Percentiles rank a stretch among this genome's conserved stretches.
These are phyloP conservation scores for Amanita rubescens DNA, from an alignment of 768 basidiomycete species.

Conservation along the genomic window DNA sequence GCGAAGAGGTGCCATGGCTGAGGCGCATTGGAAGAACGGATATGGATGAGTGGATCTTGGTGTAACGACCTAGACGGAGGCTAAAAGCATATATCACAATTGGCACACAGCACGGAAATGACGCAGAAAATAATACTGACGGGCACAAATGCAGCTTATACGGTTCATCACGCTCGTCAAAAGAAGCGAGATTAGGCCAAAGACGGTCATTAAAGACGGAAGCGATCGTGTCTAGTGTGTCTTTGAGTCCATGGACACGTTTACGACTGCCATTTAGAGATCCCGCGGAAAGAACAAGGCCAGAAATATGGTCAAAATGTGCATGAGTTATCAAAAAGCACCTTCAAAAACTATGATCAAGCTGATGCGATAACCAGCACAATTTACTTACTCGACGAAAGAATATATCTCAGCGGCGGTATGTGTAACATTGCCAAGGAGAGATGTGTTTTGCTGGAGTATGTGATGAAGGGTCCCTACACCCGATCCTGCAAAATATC, in stretches of 20 bases:
- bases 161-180: conserved; percentile 54
- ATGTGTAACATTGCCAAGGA: conserved; percentile 35
- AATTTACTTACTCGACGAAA: conserved; percentile 36
- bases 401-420: conserved; percentile 48
- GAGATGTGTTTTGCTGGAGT: conserved; percentile 43
- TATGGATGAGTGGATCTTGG: conserved; percentile 42
- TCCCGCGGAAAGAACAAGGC: conserved; percentile 80
- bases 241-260: conserved; percentile 51
- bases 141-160: conserved; percentile 54
- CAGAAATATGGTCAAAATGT: conserved; percentile 85
- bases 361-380: neutral
- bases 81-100: conserved; percentile 20
- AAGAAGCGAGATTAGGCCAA: conserved; percentile 83
- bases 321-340: conserved; percentile 85
- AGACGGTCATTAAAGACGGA: conserved; percentile 68
- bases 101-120: neutral
- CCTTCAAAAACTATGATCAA: conserved; percentile 29
- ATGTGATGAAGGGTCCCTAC: conserved; percentile 68
- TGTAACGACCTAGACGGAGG: conserved; percentile 48
- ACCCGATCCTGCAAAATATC: conserved; percentile 62
- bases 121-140: conserved; percentile 35
- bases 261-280: conserved; percentile 57
- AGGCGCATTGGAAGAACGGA: conserved; percentile 64
- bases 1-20: conserved; percentile 48
- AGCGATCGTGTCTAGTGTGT: conserved; percentile 63